phyloP scores from a whole-genome alignment of 108 stramenopile genomes.

The Tribonema minus region DNA sequence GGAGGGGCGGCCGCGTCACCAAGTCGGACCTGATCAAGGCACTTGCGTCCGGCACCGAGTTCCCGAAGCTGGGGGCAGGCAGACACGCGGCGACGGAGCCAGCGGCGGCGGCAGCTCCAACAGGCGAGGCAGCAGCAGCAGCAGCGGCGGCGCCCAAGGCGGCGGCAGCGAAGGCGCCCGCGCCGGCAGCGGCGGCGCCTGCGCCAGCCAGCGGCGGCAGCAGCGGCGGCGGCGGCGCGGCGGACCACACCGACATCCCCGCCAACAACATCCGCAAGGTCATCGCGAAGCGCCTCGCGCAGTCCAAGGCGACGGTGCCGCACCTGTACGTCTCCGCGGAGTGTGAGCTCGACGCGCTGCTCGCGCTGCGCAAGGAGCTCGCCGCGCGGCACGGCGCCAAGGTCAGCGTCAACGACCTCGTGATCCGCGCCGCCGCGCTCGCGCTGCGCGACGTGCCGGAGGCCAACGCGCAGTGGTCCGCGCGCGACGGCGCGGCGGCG shows the following conservation, averaged over 20 bases:
- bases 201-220: constrained; percentile 1
- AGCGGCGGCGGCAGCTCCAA: constrained; percentile 10
- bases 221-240: no score
- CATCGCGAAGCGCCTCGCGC: constrained; percentile 86
- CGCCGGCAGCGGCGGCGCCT: constrained; percentile 53
- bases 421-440: constrained; percentile 90
- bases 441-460: constrained; percentile 93
- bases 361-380: constrained; percentile 74
- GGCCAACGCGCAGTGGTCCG: constrained; percentile 66
- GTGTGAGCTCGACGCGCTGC: constrained; percentile 75
- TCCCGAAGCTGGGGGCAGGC: constrained; percentile 3
- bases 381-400: constrained; percentile 67
- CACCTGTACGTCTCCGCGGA: constrained; percentile 91
- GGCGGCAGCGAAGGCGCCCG: constrained; percentile 48
- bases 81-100: neutral
- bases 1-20: constrained; percentile 79
- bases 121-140: constrained; percentile 51
- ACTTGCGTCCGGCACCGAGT: constrained; percentile 35
- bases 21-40: constrained; percentile 84
- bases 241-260: constrained; percentile 40
- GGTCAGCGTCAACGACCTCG: constrained; percentile 91
- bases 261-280: constrained; percentile 78
- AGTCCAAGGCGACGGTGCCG: constrained; percentile 89
- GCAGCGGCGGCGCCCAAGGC: constrained; percentile 17
- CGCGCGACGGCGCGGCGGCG: constrained; percentile 8